Evolutionary conservation across 805 yeast genomes (phyloP).

Genomic region (Yarrowia sp.): DNA sequence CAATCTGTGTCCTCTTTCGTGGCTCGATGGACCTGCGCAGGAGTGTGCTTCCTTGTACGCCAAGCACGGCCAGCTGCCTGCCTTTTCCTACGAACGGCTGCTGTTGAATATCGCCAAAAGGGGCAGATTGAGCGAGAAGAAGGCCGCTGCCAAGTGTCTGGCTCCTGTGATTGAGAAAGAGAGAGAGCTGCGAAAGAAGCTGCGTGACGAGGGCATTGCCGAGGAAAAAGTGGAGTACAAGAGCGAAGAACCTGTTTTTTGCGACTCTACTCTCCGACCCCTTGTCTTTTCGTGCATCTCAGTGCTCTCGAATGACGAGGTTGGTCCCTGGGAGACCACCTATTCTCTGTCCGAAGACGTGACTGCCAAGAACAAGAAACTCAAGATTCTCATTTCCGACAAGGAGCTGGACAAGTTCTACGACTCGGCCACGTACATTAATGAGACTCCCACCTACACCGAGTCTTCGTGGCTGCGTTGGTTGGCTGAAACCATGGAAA

Average conservation of each 20-base stretch:
- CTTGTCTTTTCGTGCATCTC: constrained; percentile 1
- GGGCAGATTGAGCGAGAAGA: constrained; percentile 21
- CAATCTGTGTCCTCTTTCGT: constrained; percentile 48
- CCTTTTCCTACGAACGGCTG: constrained; percentile 49
- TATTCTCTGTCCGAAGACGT: background rate
- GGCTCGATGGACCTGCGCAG: constrained; percentile 48
- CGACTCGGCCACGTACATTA: background rate
- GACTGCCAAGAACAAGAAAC: background rate
- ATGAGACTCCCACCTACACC: background rate
- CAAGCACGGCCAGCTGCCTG: constrained; percentile 46
- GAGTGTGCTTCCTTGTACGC: constrained; percentile 46
- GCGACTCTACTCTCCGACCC: background rate
- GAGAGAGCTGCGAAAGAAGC: background rate
- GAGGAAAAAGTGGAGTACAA: background rate
- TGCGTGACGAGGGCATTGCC: background rate
- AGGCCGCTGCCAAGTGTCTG: background rate
- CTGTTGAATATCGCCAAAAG: constrained; percentile 42
- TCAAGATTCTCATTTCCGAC: constrained; percentile 1
- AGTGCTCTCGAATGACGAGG: background rate
- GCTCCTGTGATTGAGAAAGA: background rate
- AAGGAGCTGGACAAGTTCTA: background rate
- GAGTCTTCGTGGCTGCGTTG: background rate
- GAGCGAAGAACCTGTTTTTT: background rate
- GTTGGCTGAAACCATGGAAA: constrained; percentile 13
- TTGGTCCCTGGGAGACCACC: constrained; percentile 17